Evolutionary conservation across 306 rosid species (phyloP).

Genomic region (Citrullus amarus): DNA sequence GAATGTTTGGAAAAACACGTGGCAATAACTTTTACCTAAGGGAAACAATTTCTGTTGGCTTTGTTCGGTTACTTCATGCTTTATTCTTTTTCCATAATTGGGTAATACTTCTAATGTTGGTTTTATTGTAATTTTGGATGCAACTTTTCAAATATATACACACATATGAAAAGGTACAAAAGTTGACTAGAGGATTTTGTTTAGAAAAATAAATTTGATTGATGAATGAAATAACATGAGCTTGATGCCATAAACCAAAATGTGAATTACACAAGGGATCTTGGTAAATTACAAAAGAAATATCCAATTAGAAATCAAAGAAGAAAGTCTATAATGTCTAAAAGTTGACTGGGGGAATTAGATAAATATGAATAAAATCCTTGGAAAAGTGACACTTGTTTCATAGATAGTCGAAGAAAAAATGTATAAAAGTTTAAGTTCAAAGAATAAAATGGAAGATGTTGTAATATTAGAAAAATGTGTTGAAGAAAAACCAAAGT

Average conservation of each 20-base stretch:
- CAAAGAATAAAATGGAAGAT: not conserved
- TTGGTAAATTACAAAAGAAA: no score
- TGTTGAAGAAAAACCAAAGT: not conserved
- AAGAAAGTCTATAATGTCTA: not conserved
- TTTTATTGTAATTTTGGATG: not conserved
- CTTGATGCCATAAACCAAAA: no score
- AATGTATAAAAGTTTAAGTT: not conserved
- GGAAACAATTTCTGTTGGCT: not conserved
- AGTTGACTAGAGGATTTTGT: not conserved
- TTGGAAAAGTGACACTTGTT: not conserved
- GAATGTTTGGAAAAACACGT: not conserved
- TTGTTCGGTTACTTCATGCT: not conserved
- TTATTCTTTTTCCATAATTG: not conserved
- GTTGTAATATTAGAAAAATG: not conserved
- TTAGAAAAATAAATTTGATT: no score
- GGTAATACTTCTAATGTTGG: not conserved
- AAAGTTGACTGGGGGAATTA: not conserved
- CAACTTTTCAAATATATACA: not conserved
- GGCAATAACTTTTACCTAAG: not conserved
- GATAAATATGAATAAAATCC: not conserved
- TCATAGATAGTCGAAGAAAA: not conserved
- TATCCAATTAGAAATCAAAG: no score
- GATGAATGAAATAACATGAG: no score
- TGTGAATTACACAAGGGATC: no score
- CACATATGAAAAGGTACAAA: not conserved